Conservation (phyloP, 352 stramenopile species). For the Globisporangium camurandrum region DNA sequence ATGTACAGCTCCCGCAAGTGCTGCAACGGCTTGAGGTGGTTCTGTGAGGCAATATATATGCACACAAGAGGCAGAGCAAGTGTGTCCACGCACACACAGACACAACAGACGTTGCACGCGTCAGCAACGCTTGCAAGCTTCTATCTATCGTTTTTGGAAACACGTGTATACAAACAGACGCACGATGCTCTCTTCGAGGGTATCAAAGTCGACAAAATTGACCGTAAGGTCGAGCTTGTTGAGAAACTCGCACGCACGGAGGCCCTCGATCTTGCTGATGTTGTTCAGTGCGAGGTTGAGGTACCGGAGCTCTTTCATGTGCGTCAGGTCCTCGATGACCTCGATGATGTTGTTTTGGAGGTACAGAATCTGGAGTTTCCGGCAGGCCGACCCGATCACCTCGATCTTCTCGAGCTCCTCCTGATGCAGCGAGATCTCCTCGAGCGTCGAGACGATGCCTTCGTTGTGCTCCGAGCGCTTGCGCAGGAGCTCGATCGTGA, state of each 20-base stretch:
- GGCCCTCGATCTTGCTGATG: constrained; percentile 83
- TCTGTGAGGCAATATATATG: constrained; percentile 15
- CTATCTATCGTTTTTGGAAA: not conserved
- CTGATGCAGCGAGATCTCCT: constrained; percentile 91
- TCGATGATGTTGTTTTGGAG: constrained; percentile 97
- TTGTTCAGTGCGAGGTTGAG: constrained; percentile 96
- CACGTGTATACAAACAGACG: not conserved
- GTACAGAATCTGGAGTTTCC: constrained; percentile 91
- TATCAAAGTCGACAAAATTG: constrained; percentile 93
- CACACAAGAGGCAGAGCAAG: no score
- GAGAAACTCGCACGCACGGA: constrained; percentile 83
- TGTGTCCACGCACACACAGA: not conserved
- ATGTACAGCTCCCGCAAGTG: constrained; percentile 92
- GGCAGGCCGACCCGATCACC: constrained; percentile 84
- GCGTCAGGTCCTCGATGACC: constrained; percentile 88
- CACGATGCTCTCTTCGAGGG: constrained; percentile 80
- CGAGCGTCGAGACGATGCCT: constrained; percentile 86
- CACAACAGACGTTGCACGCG: no score
- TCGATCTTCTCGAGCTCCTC: constrained; percentile 92
- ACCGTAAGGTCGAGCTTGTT: constrained; percentile 93
- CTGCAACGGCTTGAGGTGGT: constrained; percentile 66
- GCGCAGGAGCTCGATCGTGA: constrained; percentile 76
- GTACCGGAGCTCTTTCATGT: constrained; percentile 93
- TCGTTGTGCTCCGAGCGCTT: constrained; percentile 94
- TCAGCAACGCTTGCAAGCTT: not conserved